Evolutionary conservation across 352 stramenopile genomes (phyloP).

Genomic region (Phytophthora megakarya): DNA sequence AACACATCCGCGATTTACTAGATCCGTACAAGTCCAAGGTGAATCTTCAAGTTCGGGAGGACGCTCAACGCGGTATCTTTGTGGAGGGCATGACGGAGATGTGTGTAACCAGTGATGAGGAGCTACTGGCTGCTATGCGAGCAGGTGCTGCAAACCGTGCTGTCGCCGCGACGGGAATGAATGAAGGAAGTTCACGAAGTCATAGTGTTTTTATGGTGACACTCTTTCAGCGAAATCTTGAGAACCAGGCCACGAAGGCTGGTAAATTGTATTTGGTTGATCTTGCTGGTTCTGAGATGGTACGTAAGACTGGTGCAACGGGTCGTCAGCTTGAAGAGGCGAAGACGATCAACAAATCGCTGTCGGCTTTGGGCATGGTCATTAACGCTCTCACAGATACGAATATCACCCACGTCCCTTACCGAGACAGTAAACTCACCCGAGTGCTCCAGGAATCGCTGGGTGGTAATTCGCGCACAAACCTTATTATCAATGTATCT

Average conservation of each 20-base stretch:
- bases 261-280: constrained; percentile 95
- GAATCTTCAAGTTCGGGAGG: constrained; percentile 91
- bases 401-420: constrained; percentile 82
- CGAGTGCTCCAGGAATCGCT: constrained; percentile 93
- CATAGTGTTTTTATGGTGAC: constrained; percentile 95
- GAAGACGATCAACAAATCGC: constrained; percentile 97
- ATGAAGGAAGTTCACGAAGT: constrained; percentile 90
- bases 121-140: constrained; percentile 87
- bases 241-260: constrained; percentile 86
- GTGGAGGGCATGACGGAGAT: constrained; percentile 94
- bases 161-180: constrained; percentile 93
- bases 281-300: constrained; percentile 94
- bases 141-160: constrained; percentile 82
- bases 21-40: constrained; percentile 91
- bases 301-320: constrained; percentile 91
- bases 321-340: constrained; percentile 94
- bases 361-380: constrained; percentile 93
- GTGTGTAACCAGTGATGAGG: constrained; percentile 91
- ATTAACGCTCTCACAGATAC: constrained; percentile 94
- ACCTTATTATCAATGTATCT: constrained; percentile 93
- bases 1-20: constrained; percentile 93
- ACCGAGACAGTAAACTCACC: constrained; percentile 92
- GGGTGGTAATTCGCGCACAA: constrained; percentile 93
- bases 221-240: constrained; percentile 85
- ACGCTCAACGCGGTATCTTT: constrained; percentile 90